Percentiles rank a stretch among this genome's conserved stretches.
phyloP scores from a whole-genome alignment of 805 yeast species.

The Zygoascus biomembranicola region DNA sequence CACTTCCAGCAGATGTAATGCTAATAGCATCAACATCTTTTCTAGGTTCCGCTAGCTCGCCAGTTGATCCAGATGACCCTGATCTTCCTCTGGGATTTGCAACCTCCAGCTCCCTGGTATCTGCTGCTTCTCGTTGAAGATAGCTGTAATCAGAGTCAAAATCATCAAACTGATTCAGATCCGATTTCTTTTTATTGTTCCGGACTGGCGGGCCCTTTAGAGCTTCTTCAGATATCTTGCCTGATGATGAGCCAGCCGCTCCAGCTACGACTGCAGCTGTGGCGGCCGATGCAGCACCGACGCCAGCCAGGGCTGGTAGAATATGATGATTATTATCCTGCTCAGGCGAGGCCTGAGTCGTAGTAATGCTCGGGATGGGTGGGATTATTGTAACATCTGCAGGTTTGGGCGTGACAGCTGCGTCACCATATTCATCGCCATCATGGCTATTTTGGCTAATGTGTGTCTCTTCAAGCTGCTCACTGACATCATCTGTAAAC shows the following conservation, averaged over 20 bases:
- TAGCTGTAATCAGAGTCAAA: conserved; percentile 10
- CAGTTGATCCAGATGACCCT: neutral
- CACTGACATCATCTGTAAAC: neutral
- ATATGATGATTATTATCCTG: no score
- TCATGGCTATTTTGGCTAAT: neutral
- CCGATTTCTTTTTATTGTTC: neutral
- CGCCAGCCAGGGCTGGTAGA: neutral
- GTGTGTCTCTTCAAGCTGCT: neutral
- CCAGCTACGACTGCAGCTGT: neutral
- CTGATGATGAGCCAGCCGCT: neutral
- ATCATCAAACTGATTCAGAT: conserved; percentile 2
- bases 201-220: neutral
- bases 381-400: neutral
- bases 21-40: neutral
- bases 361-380: neutral
- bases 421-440: neutral
- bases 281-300: neutral
- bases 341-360: neutral
- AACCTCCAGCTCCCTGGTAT: neutral
- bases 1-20: neutral
- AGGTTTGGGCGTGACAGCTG: neutral
- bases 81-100: neutral
- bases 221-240: neutral
- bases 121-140: neutral
- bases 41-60: neutral